Base-by-base conservation (phyloP, 2,329 filamentous ascomycete species). In the Xylaria polymorpha region DNA sequence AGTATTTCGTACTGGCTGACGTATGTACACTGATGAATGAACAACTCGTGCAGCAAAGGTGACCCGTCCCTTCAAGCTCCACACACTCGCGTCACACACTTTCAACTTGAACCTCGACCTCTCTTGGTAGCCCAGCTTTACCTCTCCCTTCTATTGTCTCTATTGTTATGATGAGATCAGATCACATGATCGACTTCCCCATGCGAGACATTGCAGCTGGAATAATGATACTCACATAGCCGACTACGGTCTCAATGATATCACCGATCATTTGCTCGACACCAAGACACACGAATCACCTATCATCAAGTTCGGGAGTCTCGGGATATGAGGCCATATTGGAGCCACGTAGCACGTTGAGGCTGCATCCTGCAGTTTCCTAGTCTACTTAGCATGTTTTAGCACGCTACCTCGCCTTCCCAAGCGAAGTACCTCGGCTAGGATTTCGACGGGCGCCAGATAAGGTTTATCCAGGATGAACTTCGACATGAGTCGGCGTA, bases 161-260 rank as follows among this genome's bases (percentile, higher is more conserved):
- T 43, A 43, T 50, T 55, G 53, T 29, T 32, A 55, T 59, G 60
- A 57, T 46, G 25, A 29, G 25, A 39, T 64, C 63, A 61, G 63
- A 65, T 75, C 74, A 76, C 73, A 75, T 76, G 72, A 75, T 61
- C 35, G 41, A 51, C 22, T 8, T 63, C 57, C 18, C 61, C 43
- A 72, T 65, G 68, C 67, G 63, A 73, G 70, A 61, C 65, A 70
- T 69, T 48, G 46, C 70, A 70, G 61, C 66, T 67, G 25, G 53
- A 58, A 44, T 60, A 71, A 64, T 43, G 48, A 35, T n/a, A 67
- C 61, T 70, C 64, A 55, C 60, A 64, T 39, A 37, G 29, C 56
- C 46, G 20, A 55, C 68, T 29, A 29, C 25, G 25, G 32, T 43
- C 61, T 69, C 69, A 3, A 68, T 70, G 71, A 73, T 58, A 63